phyloP scores from a whole-genome alignment of 1,139 yeast species.

The Yamadazyma buinensis region DNA sequence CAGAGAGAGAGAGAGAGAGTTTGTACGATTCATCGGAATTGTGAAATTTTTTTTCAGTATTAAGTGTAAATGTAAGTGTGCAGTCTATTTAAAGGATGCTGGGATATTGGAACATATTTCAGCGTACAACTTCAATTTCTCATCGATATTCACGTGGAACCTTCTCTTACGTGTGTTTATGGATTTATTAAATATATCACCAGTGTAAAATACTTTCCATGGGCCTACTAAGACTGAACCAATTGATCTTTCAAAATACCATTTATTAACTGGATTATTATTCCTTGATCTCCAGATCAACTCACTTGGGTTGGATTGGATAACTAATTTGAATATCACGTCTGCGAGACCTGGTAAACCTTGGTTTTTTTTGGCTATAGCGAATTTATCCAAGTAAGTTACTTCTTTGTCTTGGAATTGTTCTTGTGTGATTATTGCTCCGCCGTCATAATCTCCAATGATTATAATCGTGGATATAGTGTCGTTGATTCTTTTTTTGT shows the following conservation, averaged over 20 bases:
- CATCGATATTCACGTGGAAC: slow-evolving; percentile 25
- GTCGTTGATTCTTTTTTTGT: slow-evolving; percentile 60
- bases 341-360: slow-evolving; percentile 95
- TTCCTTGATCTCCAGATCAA: slow-evolving; percentile 86
- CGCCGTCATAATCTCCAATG: slow-evolving; percentile 94
- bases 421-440: slow-evolving; percentile 88
- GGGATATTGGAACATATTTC: slow-evolving; percentile 32
- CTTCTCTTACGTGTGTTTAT: slow-evolving; percentile 22
- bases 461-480: slow-evolving; percentile 72
- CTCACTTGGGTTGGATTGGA: slow-evolving; percentile 66
- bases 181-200: slow-evolving; percentile 41
- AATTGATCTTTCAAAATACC: slow-evolving; percentile 91
- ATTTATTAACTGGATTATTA: slow-evolving; percentile 87
- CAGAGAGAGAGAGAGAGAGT: too few species aligned
- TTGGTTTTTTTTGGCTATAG: slow-evolving; percentile 76
- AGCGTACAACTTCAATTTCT: slow-evolving; percentile 25
- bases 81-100: slow-evolving; percentile 28
- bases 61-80: slow-evolving; percentile 21
- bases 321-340: slow-evolving; percentile 77
- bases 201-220: slow-evolving; percentile 73
- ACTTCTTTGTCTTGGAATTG: slow-evolving; percentile 17
- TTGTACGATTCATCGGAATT: too few species aligned
- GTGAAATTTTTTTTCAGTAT: too few species aligned
- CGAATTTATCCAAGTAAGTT: slow-evolving; percentile 89
- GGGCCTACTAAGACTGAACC: slow-evolving; percentile 59